phyloP scores from a whole-genome alignment of 2,329 filamentous ascomycete species.

The Fusarium annulatum region DNA sequence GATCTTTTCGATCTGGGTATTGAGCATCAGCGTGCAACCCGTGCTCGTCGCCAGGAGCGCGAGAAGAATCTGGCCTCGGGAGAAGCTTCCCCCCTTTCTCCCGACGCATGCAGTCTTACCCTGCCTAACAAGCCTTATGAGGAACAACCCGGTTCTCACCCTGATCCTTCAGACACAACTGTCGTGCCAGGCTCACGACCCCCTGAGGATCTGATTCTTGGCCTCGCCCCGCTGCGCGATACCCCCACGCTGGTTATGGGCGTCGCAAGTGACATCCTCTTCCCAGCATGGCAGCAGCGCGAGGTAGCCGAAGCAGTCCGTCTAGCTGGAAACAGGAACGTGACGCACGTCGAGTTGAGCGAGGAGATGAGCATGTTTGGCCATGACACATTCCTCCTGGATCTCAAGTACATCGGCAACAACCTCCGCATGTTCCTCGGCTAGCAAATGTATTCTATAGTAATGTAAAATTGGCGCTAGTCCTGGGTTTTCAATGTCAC shows the following conservation, averaged over 20 bases:
- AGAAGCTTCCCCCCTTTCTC: conserved; percentile 59
- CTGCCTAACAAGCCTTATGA: conserved; percentile 87
- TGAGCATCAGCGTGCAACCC: conserved; percentile 73
- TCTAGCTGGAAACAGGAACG: conserved; percentile 79
- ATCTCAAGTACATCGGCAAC: conserved; percentile 91
- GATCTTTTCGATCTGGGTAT: conserved; percentile 93
- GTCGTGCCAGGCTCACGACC: conserved; percentile 60
- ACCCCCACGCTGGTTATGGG: conserved; percentile 91
- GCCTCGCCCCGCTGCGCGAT: conserved; percentile 76
- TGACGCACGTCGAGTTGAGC: conserved; percentile 90
- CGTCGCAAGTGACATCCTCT: conserved; percentile 94
- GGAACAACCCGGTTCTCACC: conserved; percentile 73
- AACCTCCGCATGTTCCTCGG: conserved; percentile 82
- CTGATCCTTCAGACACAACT: conserved; percentile 47
- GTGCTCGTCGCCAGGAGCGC: conserved; percentile 70
- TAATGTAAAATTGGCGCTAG: background rate
- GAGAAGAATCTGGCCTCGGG: conserved; percentile 66
- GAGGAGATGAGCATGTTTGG: conserved; percentile 96
- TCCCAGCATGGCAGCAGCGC: conserved; percentile 97
- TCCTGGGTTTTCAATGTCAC: background rate
- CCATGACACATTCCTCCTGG: conserved; percentile 94
- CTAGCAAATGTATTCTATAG: conserved; percentile 48
- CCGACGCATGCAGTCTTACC: conserved; percentile 75
- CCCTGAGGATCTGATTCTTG: conserved; percentile 82
- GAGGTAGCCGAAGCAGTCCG: conserved; percentile 89